Evolutionary conservation across 2,329 filamentous ascomycete genomes (phyloP).

Genomic region (Hypoxylon sp.): DNA sequence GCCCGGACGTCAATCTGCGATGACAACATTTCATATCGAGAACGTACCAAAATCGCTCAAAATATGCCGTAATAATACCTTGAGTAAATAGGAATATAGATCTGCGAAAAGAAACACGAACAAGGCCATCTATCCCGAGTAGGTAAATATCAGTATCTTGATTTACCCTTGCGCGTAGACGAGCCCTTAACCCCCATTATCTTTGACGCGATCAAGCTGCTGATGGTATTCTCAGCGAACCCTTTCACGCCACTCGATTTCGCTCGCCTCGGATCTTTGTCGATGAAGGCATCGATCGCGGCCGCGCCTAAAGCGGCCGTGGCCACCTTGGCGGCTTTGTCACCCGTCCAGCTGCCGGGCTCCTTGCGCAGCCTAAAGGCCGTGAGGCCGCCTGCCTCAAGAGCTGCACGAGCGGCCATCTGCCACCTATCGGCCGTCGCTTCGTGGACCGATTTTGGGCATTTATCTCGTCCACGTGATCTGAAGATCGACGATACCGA

Average conservation of each 20-base stretch:
- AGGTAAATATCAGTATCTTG: conserved; percentile 34
- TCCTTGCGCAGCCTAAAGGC: conserved; percentile 63
- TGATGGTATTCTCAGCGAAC: conserved; percentile 53
- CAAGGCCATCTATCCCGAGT: neutral
- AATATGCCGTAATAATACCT: neutral
- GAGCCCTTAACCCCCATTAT: conserved; percentile 50
- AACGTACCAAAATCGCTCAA: neutral
- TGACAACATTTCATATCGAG: neutral
- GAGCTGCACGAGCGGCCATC: conserved; percentile 61
- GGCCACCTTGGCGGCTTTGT: conserved; percentile 65
- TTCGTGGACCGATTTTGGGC: conserved; percentile 30
- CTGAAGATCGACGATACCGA: conserved; percentile 33
- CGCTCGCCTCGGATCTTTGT: conserved; percentile 51
- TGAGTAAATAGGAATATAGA: neutral
- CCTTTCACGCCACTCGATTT: conserved; percentile 49
- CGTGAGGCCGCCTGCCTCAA: conserved; percentile 65
- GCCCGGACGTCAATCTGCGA: conserved; percentile 10
- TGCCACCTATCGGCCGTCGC: conserved; percentile 50
- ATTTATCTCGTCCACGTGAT: conserved; percentile 8
- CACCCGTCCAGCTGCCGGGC: conserved; percentile 62
- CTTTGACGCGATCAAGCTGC: conserved; percentile 52
- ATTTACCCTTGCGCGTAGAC: conserved; percentile 37
- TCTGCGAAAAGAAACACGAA: neutral
- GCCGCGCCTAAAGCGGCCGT: conserved; percentile 66
- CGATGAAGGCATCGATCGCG: conserved; percentile 63